Base-by-base conservation (phyloP, 306 rosid species). In the Cicer judaicum region DNA sequence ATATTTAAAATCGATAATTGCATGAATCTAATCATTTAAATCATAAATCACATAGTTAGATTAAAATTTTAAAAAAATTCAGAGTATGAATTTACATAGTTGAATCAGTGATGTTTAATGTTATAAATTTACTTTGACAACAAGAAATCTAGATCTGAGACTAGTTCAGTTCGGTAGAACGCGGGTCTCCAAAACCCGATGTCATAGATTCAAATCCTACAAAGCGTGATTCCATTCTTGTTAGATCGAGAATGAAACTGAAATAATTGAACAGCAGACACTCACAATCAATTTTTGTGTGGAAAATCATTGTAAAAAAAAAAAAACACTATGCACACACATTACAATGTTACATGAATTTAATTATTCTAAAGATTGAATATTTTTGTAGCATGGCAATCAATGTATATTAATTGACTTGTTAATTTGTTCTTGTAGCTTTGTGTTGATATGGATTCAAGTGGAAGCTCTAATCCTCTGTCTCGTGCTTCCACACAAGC, bases 371-470 rank as follows among this genome's bases (percentile, higher is more conserved):
- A 12, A 6, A 12, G 15, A 24, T 59, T 59, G 4, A 59, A 59
- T 24, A 10, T 59, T 38, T n/a, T 61, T 3, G 42, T 62, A 39
- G 2, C 7, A 38, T 62, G 24, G 1, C 16, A 10, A 68, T 29
- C 34, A 29, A 29, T 68, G 39, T 61, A 14, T 14, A 64, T n/a
- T 69, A 29, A 3, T 29, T 29, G 34, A 13, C 9, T 44, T 47
- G 57, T 34, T 49, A 5, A n/a, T 49, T 56, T 53, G 4, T 74
- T 61, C 4, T 9, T 75, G 65, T 82, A 92, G 98, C 83, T 92
- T 49, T 90, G 85, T 74, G 39, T 79, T 55, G 91, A 89, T 73
- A 85, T 82, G 83, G 91, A 89, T 42, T 87, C 92, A 50, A 84
- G 85, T 39, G 72, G 84, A 21, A 64, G 65, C 68, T 74, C 90